phyloP scores from a whole-genome alignment of 2,329 filamentous ascomycete genomes.

The Calonectria pteridis region DNA sequence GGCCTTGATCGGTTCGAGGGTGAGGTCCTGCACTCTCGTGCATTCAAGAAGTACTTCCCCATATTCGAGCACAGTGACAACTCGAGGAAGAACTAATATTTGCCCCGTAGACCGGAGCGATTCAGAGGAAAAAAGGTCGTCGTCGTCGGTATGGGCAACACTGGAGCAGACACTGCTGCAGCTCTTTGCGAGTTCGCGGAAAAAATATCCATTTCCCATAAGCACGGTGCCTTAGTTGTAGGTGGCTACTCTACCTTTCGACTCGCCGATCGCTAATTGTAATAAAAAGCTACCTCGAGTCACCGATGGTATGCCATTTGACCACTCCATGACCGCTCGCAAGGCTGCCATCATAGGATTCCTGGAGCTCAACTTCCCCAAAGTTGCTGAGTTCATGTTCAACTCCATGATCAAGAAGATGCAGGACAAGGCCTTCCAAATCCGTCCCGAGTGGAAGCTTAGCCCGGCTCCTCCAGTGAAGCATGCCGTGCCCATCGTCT shows the following conservation, averaged over 20 bases:
- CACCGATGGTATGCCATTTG: slow-evolving; percentile 51
- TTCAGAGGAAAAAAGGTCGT: slow-evolving; percentile 58
- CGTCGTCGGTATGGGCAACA: slow-evolving; percentile 58
- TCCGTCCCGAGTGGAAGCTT: slow-evolving; percentile 47
- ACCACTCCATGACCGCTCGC: slow-evolving; percentile 50
- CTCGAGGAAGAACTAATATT: not conserved
- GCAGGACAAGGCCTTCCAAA: slow-evolving; percentile 40
- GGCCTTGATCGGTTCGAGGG: slow-evolving; percentile 54
- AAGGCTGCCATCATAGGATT: slow-evolving; percentile 47
- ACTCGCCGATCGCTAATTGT: not conserved
- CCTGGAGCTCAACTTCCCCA: slow-evolving; percentile 43
- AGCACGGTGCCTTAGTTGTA: slow-evolving; percentile 53
- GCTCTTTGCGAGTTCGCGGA: slow-evolving; percentile 50
- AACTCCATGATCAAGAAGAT: slow-evolving; percentile 40
- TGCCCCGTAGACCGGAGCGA: slow-evolving; percentile 33
- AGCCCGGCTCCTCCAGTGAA: slow-evolving; percentile 40
- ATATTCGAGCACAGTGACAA: not conserved
- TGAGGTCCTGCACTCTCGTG: slow-evolving; percentile 54
- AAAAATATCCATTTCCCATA: slow-evolving; percentile 58
- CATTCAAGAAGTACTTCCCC: slow-evolving; percentile 47
- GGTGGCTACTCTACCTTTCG: slow-evolving; percentile 21
- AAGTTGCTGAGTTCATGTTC: slow-evolving; percentile 36
- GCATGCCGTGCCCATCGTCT: slow-evolving; percentile 42
- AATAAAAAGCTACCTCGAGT: slow-evolving; percentile 43
- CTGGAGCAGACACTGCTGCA: slow-evolving; percentile 46